Conservation (phyloP, 306 rosid species). For the Astragalus membranaceus region DNA sequence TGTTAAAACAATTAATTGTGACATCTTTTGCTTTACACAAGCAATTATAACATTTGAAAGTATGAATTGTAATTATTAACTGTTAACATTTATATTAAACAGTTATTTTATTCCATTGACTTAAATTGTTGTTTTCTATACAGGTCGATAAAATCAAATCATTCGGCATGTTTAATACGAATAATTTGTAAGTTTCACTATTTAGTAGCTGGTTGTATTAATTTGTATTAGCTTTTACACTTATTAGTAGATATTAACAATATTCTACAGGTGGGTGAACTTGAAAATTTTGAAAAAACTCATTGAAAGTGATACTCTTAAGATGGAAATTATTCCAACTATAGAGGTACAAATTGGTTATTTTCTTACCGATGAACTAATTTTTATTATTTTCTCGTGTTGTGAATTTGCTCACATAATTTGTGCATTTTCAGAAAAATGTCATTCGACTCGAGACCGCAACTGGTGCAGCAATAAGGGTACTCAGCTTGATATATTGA, state of each 20-base stretch:
- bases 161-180: slow-evolving; percentile 89
- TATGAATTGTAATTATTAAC: too few species aligned
- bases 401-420: slow-evolving; percentile 17
- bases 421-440: slow-evolving; percentile 54
- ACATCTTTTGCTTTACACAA: too few species aligned
- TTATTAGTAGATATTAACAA: slow-evolving; percentile 14
- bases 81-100: too few species aligned
- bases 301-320: slow-evolving; percentile 73
- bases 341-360: too few species aligned
- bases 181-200: too few species aligned
- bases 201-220: too few species aligned
- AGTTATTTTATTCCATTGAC: too few species aligned
- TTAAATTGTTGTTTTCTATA: slow-evolving; percentile 24
- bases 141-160: slow-evolving; percentile 92
- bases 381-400: background rate
- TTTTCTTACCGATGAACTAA: background rate
- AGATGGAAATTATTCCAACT: slow-evolving; percentile 96
- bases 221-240: background rate
- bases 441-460: slow-evolving; percentile 96
- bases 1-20: too few species aligned
- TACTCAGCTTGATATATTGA: slow-evolving; percentile 1
- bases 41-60: too few species aligned
- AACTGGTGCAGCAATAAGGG: slow-evolving; percentile 95
- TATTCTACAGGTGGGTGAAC: slow-evolving; percentile 72
- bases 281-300: slow-evolving; percentile 76